Evolutionary conservation across 352 stramenopile species (phyloP), one percentile per base, ranked within the genome.

Genomic region (Pythium periplocum): DNA sequence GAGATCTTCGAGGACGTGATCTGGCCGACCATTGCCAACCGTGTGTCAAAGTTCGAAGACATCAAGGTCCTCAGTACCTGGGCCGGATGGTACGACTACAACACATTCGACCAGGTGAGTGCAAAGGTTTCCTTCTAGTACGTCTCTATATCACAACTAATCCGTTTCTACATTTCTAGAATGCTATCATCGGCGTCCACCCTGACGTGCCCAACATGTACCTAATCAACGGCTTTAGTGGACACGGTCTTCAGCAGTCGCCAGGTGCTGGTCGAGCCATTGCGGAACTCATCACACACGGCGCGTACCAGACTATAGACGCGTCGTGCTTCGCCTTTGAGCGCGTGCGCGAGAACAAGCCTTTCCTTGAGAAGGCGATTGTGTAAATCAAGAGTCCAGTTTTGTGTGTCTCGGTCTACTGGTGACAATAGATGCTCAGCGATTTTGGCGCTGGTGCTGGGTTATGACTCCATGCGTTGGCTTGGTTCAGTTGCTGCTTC

Each of bases 11-110:
- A 90, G 44, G 69, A 89, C 43, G 51, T 86, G 17, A 84, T 92
- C 55, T 94, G 83, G 83, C 83, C 83, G 11, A 89, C 79, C 11
- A 87, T 94, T 41, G 83, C 83, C 2, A 59, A 75, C 45, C 77
- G 83, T 31, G 82, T 94, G 8, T 73, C 83, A 34, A 64, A 76
- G 17, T 92, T 94, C 42, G 81, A 94, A 51, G 75, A 72, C 36
- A 83, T 94, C 59, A 92, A 94, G 57, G 52, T 92, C 2, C n/a
- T 88, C 31, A 86, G 73, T 41, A 62, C 73, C 5, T 94, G 83
- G 83, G 74, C 83, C 33, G 83, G 83, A 6, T 94, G 82, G 63
- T 94, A 94, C 63, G 83, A 94, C 54, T 94, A 86, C 75, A 92
- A 94, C 67, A 91, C 79, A 12, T 85, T 92, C 33, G 83, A 94